A percentile compares a stretch with the other conserved stretches of the same genome.
phyloP scores from a whole-genome alignment of 495 filamentous ascomycete species.

The Thozetella sp. region DNA sequence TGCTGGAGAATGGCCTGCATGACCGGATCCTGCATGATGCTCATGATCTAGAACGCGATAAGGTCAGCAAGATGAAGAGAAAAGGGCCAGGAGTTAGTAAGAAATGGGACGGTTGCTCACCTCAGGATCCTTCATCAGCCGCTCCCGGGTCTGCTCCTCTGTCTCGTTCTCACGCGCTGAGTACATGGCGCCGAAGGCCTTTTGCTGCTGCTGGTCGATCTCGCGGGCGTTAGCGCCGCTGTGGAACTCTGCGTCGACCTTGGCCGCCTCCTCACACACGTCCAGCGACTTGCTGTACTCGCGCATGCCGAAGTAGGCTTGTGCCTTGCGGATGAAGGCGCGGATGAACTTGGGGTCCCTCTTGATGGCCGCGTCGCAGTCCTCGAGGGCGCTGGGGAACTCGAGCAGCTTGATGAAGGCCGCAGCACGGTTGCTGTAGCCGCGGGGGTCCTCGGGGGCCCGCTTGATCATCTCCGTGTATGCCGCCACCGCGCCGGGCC shows the following conservation, averaged over 20 bases:
- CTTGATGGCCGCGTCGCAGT: conserved; percentile 90
- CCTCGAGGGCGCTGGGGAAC: conserved; percentile 89
- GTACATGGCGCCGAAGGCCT: conserved; percentile 91
- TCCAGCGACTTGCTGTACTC: conserved; percentile 95
- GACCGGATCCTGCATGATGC: conserved; percentile 90
- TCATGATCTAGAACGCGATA: conserved; percentile 66
- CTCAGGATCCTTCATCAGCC: conserved; percentile 91
- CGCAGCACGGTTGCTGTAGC: conserved; percentile 95
- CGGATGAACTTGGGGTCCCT: conserved; percentile 92
- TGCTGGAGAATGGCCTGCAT: conserved; percentile 98
- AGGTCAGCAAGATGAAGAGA: conserved; percentile 28
- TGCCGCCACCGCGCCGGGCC: conserved; percentile 92
- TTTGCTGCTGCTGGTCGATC: conserved; percentile 93
- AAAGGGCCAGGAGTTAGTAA: neutral
- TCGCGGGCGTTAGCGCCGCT: conserved; percentile 78
- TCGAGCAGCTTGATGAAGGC: conserved; percentile 95
- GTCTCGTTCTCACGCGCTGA: conserved; percentile 88
- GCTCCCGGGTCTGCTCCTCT: conserved; percentile 92
- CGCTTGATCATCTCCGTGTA: conserved; percentile 98
- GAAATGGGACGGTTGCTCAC: conserved; percentile 50
- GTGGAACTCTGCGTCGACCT: conserved; percentile 67
- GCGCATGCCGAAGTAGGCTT: conserved; percentile 93
- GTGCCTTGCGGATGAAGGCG: conserved; percentile 92
- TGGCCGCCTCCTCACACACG: conserved; percentile 77
- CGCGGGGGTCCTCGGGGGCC: conserved; percentile 86